Base-by-base conservation (phyloP, 2,329 filamentous ascomycete species). In the Chrysoporthe deuterocubensis region DNA sequence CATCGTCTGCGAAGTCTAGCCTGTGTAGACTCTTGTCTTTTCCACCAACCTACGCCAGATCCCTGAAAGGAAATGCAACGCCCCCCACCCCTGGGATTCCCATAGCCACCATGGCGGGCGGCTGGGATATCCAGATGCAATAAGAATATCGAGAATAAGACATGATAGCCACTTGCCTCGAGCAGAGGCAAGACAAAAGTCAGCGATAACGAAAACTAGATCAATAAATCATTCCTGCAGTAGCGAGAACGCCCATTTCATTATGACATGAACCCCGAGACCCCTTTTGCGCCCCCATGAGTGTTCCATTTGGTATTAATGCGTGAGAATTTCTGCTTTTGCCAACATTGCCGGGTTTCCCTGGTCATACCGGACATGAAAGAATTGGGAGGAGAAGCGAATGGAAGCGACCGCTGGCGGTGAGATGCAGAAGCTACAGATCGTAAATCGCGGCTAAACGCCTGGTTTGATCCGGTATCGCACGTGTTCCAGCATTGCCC, bases 331-430 rank as follows among this genome's bases (percentile, higher is more conserved):
- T 40, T 57, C 18, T 34, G 32, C 54, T 40, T 40, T 57, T n/a
- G n/a, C 32, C 60, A 14, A 62, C 43, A 37, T 34, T 54, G 61
- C 32, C 46, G 46, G 46, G 18, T 43, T 54, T n/a, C 13, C 59
- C 21, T 46, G 61, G 34, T 57, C 40, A 61, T 61, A 61, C 58
- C 37, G 40, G 58, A 40, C 58, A 44, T 46, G 32, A 61, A 32
- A 57, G 34, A 54, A 11, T 54, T 16, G 50, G 32, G 50, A 44
- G 11, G 4, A 42, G 9, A 37, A 58, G 34, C 56, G 56, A 42
- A 58, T 9, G 16, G 56, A 58, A 42, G 34, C 9, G n/a, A 42
- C 32, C 16, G 56, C 57, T 43, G 21, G 40, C 14, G 18, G 11
- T 44, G 50, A 54, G 26, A 32, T 54, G 26, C 50, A 34, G 50